Base-by-base conservation (phyloP, 176 grass and related monocot species). In the Lolium perenne region DNA sequence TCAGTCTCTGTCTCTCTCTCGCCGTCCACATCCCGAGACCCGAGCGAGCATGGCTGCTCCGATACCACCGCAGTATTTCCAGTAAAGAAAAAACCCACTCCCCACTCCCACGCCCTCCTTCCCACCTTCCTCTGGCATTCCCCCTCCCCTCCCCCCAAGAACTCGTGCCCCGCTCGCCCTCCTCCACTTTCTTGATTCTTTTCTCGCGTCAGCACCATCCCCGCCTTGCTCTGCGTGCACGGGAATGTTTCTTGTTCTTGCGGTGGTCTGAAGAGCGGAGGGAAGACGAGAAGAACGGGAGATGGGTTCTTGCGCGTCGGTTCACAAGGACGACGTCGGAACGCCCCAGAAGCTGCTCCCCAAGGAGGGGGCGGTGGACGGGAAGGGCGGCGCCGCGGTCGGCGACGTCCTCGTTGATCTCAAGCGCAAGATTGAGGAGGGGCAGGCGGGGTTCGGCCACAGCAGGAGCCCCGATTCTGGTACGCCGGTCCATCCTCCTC, bases 221-320 rank as follows among this genome's bases (percentile, higher is more conserved):
- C 41, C 1, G 41, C 41, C 41, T 85, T 85, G 38, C 76, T 64
- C 49, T 23, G 57, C 74, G 75, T 9, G 63, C 63, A 35, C 63
- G 63, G 16, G 23, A 40, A 76, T 68, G 29, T 29, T 70, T 69
- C 23, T 71, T 14, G 46, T 57, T 65, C 47, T 74, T 13, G 74
- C 71, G 6, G 50, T 15, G 88, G 71, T 20, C 35, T 86, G 29
- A 76, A 69, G 79, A 8, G 69, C 43, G 64, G 69, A 7, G 25
- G 0, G 0, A 23, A 55, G 11, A 20, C 14, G 62, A 48, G 47
- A 43, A 12, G 38, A 71, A 65, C 61, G 46, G 55, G 57, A 57
- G 90, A 98, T 98, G 96, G 96, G 96, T 82, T 82, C 90, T 73
- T 98, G 93, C 83, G 90, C 91, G 80, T 98, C 93, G 35, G 81